Base-by-base conservation (phyloP, 805 yeast genomes). In the Brettanomyces nanus region DNA sequence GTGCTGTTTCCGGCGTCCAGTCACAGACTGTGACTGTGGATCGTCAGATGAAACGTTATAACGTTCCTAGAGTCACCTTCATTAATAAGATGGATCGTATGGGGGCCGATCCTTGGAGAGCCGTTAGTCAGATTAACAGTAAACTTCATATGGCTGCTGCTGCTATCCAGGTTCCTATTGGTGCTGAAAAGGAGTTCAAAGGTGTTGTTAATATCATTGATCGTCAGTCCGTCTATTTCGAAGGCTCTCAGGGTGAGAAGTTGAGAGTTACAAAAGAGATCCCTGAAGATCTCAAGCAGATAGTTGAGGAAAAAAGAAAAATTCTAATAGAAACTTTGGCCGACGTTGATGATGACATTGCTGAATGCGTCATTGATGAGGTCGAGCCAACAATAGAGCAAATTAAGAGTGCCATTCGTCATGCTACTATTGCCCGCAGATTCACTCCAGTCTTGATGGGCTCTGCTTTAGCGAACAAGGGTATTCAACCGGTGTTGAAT, bases 401-500 rank as follows among this genome's bases (percentile, higher is more conserved):
- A 65, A 82, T 92, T 46, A 79, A 82, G 57, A 77, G 59, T 37
- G 97, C 96, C 31, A 92, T 92, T 50, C 81, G 98, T 62, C 78
- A 96, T 54, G 75, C 97, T 36, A 92, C 99, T 15, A 90, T 90
- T 63, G 95, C 89, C 23, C 79, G 97, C 66, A 84, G 75, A 58
- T 92, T 92, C 69, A 86, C 97, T 11, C 98, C 99, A n/a, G 97
- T 92, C n/a, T 69, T 90, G 47, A 92, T 92, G 97, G 99, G 99
- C 18, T 86, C 97, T 35, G 99, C 99, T 15, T 71, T 92, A 46
- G 98, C 97, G 41, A 92, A 92, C 67, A 85, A 80, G 48, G 96
- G 97, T 62, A 73, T 92, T 47, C 99, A 92, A 68, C 89, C 89
- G 18, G 96, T 90, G 27, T 70, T 92, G 51, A 97, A 92, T 61